A percentile compares a stretch with the other conserved stretches of the same genome.
phyloP scores from a whole-genome alignment of 306 rosid genomes.

The Quercus parvula region DNA sequence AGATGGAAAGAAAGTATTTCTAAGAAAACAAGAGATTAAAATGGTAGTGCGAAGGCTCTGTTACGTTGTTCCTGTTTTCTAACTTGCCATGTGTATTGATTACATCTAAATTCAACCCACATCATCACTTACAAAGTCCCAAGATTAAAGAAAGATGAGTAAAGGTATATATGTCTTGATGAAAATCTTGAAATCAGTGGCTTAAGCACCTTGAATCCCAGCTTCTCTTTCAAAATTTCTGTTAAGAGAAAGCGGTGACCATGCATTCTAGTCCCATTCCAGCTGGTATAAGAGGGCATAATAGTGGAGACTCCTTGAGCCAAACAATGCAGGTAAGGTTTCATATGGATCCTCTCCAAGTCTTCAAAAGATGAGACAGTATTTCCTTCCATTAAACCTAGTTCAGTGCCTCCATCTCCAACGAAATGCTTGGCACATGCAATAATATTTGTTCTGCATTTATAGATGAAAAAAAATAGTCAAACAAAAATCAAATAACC shows the following conservation, averaged over 20 bases:
- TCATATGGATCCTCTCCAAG: slow-evolving; percentile 74
- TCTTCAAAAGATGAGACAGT: slow-evolving; percentile 60
- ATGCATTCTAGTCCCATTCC: slow-evolving; percentile 72
- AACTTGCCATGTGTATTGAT: no score
- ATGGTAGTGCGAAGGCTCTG: no score
- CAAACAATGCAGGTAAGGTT: slow-evolving; percentile 79
- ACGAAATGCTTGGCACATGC: slow-evolving; percentile 96
- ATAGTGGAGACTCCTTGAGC: slow-evolving; percentile 77
- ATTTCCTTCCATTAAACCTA: slow-evolving; percentile 76
- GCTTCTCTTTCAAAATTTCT: slow-evolving; percentile 66
- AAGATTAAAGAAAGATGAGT: no score
- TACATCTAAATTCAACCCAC: no score
- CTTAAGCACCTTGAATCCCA: slow-evolving; percentile 66
- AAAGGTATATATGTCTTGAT: no score
- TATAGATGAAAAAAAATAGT: no score
- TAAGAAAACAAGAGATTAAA: no score
- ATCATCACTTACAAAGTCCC: no score
- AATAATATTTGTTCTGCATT: slow-evolving; percentile 58
- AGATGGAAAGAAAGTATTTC: no score
- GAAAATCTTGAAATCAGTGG: no score
- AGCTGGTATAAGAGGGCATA: slow-evolving; percentile 83
- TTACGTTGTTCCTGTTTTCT: no score
- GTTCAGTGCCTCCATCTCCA: slow-evolving; percentile 84
- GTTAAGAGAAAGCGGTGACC: slow-evolving; percentile 62
- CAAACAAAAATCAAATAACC: slow-evolving; percentile 10